Evolutionary conservation across 1,284 basidiomycete species (phyloP).

Genomic region (Cryptococcus sp.): DNA sequence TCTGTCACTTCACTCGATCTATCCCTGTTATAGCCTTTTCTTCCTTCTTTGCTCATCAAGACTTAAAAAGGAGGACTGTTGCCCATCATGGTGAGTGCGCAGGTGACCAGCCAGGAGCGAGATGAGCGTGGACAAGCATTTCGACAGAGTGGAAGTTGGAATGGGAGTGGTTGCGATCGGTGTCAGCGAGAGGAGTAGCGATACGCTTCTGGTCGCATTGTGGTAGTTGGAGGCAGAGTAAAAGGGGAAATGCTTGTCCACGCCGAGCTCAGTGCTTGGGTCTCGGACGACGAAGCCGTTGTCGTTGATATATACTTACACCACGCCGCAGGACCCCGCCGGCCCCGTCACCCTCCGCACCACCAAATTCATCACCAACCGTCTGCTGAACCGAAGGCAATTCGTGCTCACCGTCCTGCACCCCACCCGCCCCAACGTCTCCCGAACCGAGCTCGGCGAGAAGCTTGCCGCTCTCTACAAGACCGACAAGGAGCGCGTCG

Average conservation of each 20-base stretch:
- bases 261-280: no score
- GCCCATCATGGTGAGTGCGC: slow-evolving; percentile 45
- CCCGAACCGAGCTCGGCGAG: slow-evolving; percentile 88
- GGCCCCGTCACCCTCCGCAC: slow-evolving; percentile 96
- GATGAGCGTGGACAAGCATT: neutral
- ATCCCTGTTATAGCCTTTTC: neutral
- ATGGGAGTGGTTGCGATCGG: neutral
- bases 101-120: neutral
- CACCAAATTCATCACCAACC: slow-evolving; percentile 99
- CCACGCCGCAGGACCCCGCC: slow-evolving; percentile 63
- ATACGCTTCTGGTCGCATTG: no score
- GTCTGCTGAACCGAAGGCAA: slow-evolving; percentile 83
- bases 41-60: slow-evolving; percentile 24
- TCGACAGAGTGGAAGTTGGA: neutral
- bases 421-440: slow-evolving; percentile 92
- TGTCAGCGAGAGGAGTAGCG: no score
- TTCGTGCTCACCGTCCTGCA: slow-evolving; percentile 95
- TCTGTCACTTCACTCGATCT: neutral
- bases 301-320: neutral
- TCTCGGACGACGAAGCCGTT: neutral
- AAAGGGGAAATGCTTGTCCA: no score
- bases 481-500: slow-evolving; percentile 63
- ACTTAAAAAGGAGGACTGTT: slow-evolving; percentile 29
- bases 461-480: slow-evolving; percentile 79
- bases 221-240: no score